Evolutionary conservation across 2,329 filamentous ascomycete species (phyloP), one percentile per base, ranked within the genome.

Genomic region (Aschersonia sp.): DNA sequence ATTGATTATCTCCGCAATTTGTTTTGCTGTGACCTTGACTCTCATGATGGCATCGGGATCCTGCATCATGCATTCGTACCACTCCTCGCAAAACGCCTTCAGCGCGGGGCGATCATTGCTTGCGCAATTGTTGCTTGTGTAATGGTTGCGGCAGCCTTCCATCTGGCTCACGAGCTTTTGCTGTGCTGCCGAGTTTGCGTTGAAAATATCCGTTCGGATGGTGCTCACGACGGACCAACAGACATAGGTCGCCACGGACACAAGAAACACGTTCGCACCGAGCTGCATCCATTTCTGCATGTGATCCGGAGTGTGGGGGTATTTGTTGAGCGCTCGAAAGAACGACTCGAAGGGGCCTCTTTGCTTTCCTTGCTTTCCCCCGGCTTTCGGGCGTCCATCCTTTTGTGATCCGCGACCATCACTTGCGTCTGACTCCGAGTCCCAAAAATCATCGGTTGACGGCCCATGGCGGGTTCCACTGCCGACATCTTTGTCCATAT

Each of bases 1-100:
- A 61, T 97, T 96, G 64, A 97, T 83, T 41, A 98, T 94, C 59
- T 87, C 80, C 1, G 90, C 90, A 60, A 96, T 85, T 30, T 89
- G 92, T 58, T 86, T 83, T 5, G 87, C 89, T 14, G 84, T 87
- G 40, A 95, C 79, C 57, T 82, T 83, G 42, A 90, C 83, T 39
- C 83, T 75, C 54, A 86, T 88, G 48, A 95, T 79, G 48, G 79
- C 79, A 43, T 81, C 73, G 0, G 88, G 82, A 58, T 96, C 86
- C 54, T 83, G 79, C 54, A 82, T 80, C 87, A 95, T 95, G 65
- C 92, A 97, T 33, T 78, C 71, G 53, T 83, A 80, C 90, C 90
- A 97, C 52, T 82, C 77, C 35, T 80, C 76, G 62, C 92, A 98
- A 4, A 83, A 68, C 0, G 66, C 67, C 51, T 83, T 76, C 55